Conservation (phyloP, 306 rosid genomes). For the Fragaria nilgerrensis region DNA sequence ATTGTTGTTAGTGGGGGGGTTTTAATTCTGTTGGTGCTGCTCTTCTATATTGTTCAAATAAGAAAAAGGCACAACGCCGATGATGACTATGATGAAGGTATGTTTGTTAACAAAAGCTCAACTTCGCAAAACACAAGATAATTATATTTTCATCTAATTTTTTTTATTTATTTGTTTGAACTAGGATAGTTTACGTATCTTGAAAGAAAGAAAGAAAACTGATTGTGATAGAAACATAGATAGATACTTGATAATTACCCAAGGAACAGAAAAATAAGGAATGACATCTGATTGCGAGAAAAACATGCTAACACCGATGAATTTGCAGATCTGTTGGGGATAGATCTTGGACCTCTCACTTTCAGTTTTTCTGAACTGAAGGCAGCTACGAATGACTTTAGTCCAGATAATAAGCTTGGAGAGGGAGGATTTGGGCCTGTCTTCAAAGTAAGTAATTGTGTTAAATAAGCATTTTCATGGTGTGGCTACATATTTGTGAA, state of each 20-base stretch:
- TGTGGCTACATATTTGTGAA: background rate
- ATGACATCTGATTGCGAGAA: background rate
- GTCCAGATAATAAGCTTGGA: slow-evolving; percentile 55
- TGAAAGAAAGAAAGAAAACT: background rate
- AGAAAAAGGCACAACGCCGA: slow-evolving; percentile 31
- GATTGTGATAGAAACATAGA: background rate
- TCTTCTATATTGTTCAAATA: slow-evolving; percentile 37
- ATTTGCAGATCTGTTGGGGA: slow-evolving; percentile 58
- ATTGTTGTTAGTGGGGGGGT: slow-evolving; percentile 56
- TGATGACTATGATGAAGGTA: slow-evolving; percentile 54
- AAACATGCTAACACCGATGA: slow-evolving; percentile 2
- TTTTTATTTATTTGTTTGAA: background rate
- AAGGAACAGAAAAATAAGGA: background rate
- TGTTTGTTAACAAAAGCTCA: background rate
- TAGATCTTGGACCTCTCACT: slow-evolving; percentile 65
- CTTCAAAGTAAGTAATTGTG: slow-evolving; percentile 44
- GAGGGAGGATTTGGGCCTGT: slow-evolving; percentile 89
- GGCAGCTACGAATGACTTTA: slow-evolving; percentile 68
- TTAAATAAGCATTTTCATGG: background rate
- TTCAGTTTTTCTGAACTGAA: slow-evolving; percentile 58
- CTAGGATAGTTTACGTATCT: background rate
- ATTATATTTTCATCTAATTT: background rate
- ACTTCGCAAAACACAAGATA: background rate
- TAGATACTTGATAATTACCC: background rate
- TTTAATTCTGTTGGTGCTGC: slow-evolving; percentile 30